A percentile compares a stretch with the other conserved stretches of the same genome.
These are phyloP conservation scores for Fusarium gaditjirri DNA, from an alignment of 2,329 filamentous ascomycete genomes.

Conservation along the genomic window DNA sequence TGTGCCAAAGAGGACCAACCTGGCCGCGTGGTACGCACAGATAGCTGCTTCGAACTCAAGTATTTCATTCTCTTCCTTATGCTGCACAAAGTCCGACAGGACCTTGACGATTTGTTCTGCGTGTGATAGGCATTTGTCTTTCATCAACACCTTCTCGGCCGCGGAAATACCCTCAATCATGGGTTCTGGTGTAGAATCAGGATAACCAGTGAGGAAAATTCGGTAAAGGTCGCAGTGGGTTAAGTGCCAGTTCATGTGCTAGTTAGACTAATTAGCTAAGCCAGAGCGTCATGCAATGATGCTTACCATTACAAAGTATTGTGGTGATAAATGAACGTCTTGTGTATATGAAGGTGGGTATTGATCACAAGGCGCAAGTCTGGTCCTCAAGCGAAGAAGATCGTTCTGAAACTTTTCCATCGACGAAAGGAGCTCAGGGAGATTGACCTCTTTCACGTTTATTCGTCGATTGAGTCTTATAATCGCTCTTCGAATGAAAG, in stretches of 20 bases:
- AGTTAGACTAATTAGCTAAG: slow-evolving; percentile 8
- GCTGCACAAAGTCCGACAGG: slow-evolving; percentile 49
- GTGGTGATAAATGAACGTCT: slow-evolving; percentile 29
- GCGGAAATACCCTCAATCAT: slow-evolving; percentile 45
- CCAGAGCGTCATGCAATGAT: rapidly evolving
- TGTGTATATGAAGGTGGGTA: slow-evolving; percentile 33
- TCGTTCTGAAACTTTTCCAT: slow-evolving; percentile 45
- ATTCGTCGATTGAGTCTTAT: slow-evolving; percentile 42
- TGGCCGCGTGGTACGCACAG: slow-evolving; percentile 55
- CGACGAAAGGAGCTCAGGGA: slow-evolving; percentile 38
- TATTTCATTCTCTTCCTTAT: slow-evolving; percentile 44
- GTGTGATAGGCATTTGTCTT: slow-evolving; percentile 51
- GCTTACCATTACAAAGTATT: slow-evolving; percentile 39
- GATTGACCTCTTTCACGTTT: slow-evolving; percentile 40
- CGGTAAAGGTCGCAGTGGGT: slow-evolving; percentile 58
- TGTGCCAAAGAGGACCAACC: slow-evolving; percentile 51
- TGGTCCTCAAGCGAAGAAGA: slow-evolving; percentile 36
- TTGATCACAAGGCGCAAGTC: slow-evolving; percentile 36
- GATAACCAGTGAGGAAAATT: slow-evolving; percentile 54
- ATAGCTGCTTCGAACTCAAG: slow-evolving; percentile 56
- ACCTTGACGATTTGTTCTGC: slow-evolving; percentile 51
- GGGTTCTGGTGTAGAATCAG: slow-evolving; percentile 52
- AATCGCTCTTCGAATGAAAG: slow-evolving; percentile 38
- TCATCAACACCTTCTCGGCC: slow-evolving; percentile 38
- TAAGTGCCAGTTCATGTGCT: slow-evolving; percentile 53